Evolutionary conservation across 305 asterid genomes (phyloP), one percentile per base, ranked within the genome.

Genomic region (Fraxinus albicans): DNA sequence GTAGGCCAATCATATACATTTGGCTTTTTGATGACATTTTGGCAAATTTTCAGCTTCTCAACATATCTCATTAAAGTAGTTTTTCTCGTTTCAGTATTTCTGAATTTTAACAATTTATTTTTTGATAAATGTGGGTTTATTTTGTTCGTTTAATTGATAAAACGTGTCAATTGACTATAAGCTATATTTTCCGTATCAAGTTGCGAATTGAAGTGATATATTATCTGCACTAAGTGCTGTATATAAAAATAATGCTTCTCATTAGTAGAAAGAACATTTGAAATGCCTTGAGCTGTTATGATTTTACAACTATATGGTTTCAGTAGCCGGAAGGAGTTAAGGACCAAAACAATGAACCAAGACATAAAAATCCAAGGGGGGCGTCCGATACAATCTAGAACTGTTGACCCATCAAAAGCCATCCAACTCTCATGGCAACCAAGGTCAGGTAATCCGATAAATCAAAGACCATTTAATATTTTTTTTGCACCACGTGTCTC

Each of bases 391-490:
- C 86, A 74, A 29, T 84, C 84, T 47, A 83, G 82, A 81, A 80
- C 79, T 42, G 58, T 88, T 80, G 93, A 92, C 83, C 98, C 97
- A 8, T 89, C 98, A 69, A 86, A 44, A 86, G 98, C 89, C 47
- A 38, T 86, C 84, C 93, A 90, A 82, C 89, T 95, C 79, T 89
- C 94, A 7, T 90, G 98, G 98, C 96, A 76, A 84, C 98, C 98
- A 92, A 95, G 98, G 98, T 95, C 96, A 91, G 97, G 97, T 91
- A 89, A 87, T 89, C 86, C 77, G 63, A 83, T 80, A 58, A 77
- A 76, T 83, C 89, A 19, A 76, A 60, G 76, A 29, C 69, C 80
- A 9, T 77, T 77, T 85, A 84, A 74, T 81, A 78, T 80, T 78
- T 81, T n/a, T 65, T 42, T 70, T 84, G 79, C 78, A 44, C 76